Percentiles rank a stretch among this genome's conserved stretches.
Conservation (phyloP, 108 stramenopile genomes). For the Cyclotella kingstonii region DNA sequence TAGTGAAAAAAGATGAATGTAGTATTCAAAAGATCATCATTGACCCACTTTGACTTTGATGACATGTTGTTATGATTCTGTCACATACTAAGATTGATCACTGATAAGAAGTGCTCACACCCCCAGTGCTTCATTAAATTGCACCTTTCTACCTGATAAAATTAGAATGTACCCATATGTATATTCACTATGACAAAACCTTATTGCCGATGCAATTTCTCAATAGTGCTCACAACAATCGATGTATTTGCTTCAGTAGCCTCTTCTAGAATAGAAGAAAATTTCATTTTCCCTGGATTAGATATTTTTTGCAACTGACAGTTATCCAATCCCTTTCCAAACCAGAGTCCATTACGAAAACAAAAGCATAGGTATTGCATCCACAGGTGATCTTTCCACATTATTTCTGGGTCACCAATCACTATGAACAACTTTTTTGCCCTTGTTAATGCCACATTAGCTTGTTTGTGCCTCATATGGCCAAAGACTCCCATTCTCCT, state of each 20-base stretch:
- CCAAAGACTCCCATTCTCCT: conserved; percentile 58
- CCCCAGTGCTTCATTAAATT: no score
- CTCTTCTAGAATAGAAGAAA: conserved; percentile 4
- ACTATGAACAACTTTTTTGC: conserved; percentile 66
- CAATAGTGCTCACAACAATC: conserved; percentile 22
- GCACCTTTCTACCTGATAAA: no score
- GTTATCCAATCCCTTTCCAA: conserved; percentile 34
- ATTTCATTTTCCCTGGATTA: neutral
- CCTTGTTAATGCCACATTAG: conserved; percentile 75
- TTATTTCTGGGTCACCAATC: conserved; percentile 62
- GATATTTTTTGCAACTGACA: conserved; percentile 1
- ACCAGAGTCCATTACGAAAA: conserved; percentile 68
- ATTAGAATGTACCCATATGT: no score
- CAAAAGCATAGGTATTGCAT: conserved; percentile 66
- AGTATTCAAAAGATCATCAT: no score
- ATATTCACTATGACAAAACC: no score
- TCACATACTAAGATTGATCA: no score
- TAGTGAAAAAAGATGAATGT: no score
- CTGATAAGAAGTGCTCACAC: no score
- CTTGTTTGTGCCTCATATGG: conserved; percentile 53
- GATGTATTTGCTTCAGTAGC: neutral
- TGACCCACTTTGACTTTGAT: no score
- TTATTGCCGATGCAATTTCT: conserved; percentile 36
- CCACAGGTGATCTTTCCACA: conserved; percentile 62
- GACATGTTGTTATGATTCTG: no score